These are phyloP conservation scores for Talaromyces albobiverticillius DNA, from an alignment of 2,329 filamentous ascomycete genomes.

Conservation along the genomic window DNA sequence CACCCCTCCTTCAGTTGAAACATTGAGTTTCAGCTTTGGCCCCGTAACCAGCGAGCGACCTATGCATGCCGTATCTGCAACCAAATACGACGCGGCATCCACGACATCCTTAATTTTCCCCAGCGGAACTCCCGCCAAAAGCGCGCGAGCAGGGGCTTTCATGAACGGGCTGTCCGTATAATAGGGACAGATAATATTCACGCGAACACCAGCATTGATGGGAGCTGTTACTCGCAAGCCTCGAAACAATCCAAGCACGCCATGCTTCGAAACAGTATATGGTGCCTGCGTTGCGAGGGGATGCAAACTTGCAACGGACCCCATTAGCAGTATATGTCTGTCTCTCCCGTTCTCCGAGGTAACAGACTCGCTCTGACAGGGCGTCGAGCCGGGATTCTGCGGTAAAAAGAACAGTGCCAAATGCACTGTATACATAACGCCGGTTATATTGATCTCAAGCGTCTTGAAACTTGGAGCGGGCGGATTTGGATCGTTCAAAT, in stretches of 20 bases:
- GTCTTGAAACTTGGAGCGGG: conserved; percentile 52
- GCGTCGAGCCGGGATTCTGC: conserved; percentile 45
- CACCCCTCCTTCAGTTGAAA: conserved; percentile 22
- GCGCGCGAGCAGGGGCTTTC: conserved; percentile 41
- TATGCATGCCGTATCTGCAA: conserved; percentile 56
- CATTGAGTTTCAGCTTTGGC: conserved; percentile 50
- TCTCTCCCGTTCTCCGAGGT: conserved; percentile 43
- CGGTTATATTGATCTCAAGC: conserved; percentile 62
- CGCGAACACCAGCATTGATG: conserved; percentile 52
- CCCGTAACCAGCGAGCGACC: conserved; percentile 59
- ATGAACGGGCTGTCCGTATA: conserved; percentile 64
- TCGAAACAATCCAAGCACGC: conserved; percentile 63
- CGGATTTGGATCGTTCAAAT: conserved; percentile 35
- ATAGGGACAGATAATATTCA: conserved; percentile 67
- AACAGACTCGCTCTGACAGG: conserved; percentile 28
- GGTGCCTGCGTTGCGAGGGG: conserved; percentile 45
- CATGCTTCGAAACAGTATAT: conserved; percentile 65
- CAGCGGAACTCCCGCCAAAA: conserved; percentile 57
- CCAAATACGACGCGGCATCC: conserved; percentile 60
- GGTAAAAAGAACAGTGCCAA: conserved; percentile 61
- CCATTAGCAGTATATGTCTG: conserved; percentile 61
- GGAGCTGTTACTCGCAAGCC: conserved; percentile 51
- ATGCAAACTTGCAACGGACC: conserved; percentile 57
- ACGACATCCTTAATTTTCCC: conserved; percentile 60
- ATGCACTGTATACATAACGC: conserved; percentile 63